Base-by-base conservation (phyloP, 176 grass and related monocot species). In the Olyra latifolia region DNA sequence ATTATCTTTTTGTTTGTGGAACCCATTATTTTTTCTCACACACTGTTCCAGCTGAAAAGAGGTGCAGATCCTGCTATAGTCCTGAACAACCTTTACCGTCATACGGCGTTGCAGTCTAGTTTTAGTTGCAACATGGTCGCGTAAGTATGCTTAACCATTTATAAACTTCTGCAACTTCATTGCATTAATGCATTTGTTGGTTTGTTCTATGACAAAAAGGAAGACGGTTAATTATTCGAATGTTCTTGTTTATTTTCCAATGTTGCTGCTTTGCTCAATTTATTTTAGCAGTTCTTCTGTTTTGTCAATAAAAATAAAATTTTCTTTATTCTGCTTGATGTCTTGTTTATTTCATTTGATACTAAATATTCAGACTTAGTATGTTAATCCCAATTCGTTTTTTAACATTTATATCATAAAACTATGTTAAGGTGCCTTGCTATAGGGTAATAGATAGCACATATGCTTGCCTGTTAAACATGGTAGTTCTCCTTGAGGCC, bases 81-180 rank as follows among this genome's bases (percentile, higher is more conserved):
- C 50, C 86, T 98, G 50, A 98, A 98, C 81, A 98, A 95, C 47
- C 47, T 98, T 46, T 98, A 91, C 79, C 92, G 95, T 66, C 92
- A 89, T 71, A 98, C 95, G 80, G 77, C 95, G 81, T 86, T 98
- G 76, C 95, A 98, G 74, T 98, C 95, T 76, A 81, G 95, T 79
- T 98, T 98, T 89, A 98, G 92, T 88, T 98, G 95, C 90, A 98
- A 98, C 70, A 98, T 98, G 88, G 95, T 98, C 44, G 86, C 92
- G 95, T 94, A 88, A 92, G 95, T 94, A 83, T 41, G 16, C 39
- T 57, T 62, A 87, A 56, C 52, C 35, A 80, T 55, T 63, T 80
- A 38, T 75, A 45, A 22, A 73, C n/a, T 73, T 62, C 23, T 58
- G 3, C 29, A 24, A 29, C 27, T 66, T 78, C 69, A 29, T 28